Evolutionary conservation across 805 yeast species (phyloP).

Genomic region (Pichia kluyveri): DNA sequence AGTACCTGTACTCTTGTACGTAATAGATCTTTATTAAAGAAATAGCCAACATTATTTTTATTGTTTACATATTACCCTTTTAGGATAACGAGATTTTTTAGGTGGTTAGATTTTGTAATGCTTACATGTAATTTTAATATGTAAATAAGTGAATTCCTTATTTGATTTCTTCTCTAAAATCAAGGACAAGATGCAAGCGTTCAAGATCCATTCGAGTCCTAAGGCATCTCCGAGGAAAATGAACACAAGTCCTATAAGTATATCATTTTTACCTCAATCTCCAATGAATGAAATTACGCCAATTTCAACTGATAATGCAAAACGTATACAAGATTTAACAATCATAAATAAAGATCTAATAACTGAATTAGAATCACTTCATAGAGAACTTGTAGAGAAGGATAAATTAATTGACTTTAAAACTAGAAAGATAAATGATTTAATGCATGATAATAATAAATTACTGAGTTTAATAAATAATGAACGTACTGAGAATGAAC

Average conservation of each 20-base stretch:
- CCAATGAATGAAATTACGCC: background rate
- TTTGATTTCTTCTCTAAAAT: too few species aligned
- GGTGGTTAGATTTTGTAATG: too few species aligned
- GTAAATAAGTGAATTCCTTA: too few species aligned
- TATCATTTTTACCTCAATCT: background rate
- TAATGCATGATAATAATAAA: slow-evolving; percentile 19
- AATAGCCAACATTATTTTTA: too few species aligned
- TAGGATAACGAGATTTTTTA: too few species aligned
- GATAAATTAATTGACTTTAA: slow-evolving; percentile 20
- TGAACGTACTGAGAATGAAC: slow-evolving; percentile 25
- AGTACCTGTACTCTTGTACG: background rate
- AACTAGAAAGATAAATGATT: slow-evolving; percentile 19
- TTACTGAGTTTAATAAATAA: slow-evolving; percentile 17
- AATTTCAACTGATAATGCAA: background rate
- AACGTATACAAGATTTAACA: slow-evolving; percentile 16
- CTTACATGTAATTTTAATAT: too few species aligned
- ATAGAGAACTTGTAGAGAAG: slow-evolving; percentile 23
- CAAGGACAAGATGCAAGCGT: background rate
- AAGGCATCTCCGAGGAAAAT: background rate
- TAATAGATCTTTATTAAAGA: too few species aligned
- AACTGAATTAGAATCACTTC: slow-evolving; percentile 29
- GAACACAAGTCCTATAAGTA: background rate
- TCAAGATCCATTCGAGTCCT: background rate
- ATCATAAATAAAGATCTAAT: slow-evolving; percentile 22
- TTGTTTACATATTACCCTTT: too few species aligned